Evolutionary conservation across 352 stramenopile genomes (phyloP), one percentile per base, ranked within the genome.

Genomic region (Peronospora farinosa): DNA sequence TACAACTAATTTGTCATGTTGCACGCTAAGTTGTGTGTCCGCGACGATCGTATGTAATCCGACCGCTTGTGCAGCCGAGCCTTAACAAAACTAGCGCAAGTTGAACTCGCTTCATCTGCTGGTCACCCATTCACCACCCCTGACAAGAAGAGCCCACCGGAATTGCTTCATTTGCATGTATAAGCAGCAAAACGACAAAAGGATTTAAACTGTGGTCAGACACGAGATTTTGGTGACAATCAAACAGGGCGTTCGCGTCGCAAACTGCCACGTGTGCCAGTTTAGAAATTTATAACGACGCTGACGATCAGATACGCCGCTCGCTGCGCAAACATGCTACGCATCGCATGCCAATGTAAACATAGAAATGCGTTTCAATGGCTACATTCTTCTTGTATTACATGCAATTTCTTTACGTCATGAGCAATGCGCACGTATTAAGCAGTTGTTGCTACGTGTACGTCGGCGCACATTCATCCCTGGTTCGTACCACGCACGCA

Each of bases 31-130:
- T 7, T 31, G 27, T 10, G 27, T 10, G 8, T 2, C 27, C 5
- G 27, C 27, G 27, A 31, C 27, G 27, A 31, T 31, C 25, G 7
- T 10, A 31, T 7, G 8, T 10, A 10, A 31, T 0, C 27, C 8
- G 27, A 7, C 6, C 27, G 27, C 27, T 10, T 31, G 27, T 31
- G 31, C 31, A 36, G 3, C 15, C 11, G 11, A 36, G 4, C 10
- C 3, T 36, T 5, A 21, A 21, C 27, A 5, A 10, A 10, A 31
- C 27, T 31, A 1, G 7, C 27, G 27, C 6, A 46, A 46, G 47
- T 38, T 53, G 47, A 46, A 53, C 10, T 19, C 17, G 46, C 39
- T 54, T 32, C 52, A 45, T 60, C 45, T 60, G 52, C 39, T 44
- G 7, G 23, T 41, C 50, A 57, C 19, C 19, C 1, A 21, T 21